Conservation (phyloP, 306 rosid genomes). For the Prunus kanzakura region DNA sequence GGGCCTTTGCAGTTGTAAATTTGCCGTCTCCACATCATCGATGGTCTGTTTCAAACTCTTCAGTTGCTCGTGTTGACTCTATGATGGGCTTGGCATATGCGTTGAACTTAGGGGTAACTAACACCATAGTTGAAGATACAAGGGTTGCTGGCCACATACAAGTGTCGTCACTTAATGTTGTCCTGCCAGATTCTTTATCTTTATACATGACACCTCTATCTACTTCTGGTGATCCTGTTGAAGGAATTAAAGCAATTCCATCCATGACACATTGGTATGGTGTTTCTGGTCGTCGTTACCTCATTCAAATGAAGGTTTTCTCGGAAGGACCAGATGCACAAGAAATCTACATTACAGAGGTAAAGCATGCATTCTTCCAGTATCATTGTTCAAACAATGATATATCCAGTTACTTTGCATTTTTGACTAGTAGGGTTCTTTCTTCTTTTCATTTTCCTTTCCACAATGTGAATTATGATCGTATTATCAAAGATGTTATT, state of each 20-base stretch:
- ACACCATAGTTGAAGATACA: slow-evolving; percentile 76
- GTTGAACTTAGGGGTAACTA: slow-evolving; percentile 60
- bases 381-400: slow-evolving; percentile 13
- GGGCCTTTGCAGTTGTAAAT: slow-evolving; percentile 57
- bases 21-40: slow-evolving; percentile 88
- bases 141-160: slow-evolving; percentile 84
- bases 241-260: slow-evolving; percentile 50
- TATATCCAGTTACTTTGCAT: slow-evolving; percentile 3
- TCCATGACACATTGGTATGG: slow-evolving; percentile 58
- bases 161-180: slow-evolving; percentile 81
- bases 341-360: slow-evolving; percentile 89
- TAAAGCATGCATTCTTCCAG: slow-evolving; percentile 28
- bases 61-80: slow-evolving; percentile 69
- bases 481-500: not conserved
- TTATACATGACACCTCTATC: slow-evolving; percentile 61
- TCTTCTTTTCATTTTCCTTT: not conserved
- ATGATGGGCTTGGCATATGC: slow-evolving; percentile 62
- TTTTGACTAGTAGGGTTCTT: slow-evolving; percentile 7
- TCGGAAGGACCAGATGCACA: slow-evolving; percentile 61
- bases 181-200: slow-evolving; percentile 60
- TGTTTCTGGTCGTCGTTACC: slow-evolving; percentile 76
- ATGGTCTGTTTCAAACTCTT: slow-evolving; percentile 85
- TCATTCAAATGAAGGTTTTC: slow-evolving; percentile 75
- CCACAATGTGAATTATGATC: not conserved
- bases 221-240: slow-evolving; percentile 48